These are phyloP conservation scores for Termitomyces sp. DNA, from an alignment of 768 basidiomycete species.

Conservation along the genomic window DNA sequence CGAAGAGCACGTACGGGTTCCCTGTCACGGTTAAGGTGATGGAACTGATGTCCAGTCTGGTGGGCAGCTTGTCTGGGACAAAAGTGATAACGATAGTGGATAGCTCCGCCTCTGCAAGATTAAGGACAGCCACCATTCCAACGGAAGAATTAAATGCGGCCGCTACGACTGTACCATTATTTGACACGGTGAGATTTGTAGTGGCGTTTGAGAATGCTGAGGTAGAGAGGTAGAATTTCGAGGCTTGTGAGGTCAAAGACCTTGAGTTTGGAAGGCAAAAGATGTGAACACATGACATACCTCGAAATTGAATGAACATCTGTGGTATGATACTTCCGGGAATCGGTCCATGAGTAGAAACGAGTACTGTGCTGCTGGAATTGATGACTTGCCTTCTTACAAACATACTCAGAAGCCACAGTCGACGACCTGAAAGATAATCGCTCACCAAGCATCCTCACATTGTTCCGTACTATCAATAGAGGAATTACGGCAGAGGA, in stretches of 20 bases:
- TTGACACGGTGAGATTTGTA: constrained; percentile 47
- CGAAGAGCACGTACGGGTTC: constrained; percentile 26
- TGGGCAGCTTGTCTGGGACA: constrained; percentile 19
- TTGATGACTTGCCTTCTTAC: constrained; percentile 13
- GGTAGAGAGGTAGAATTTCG: constrained; percentile 39
- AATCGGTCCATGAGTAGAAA: constrained; percentile 43
- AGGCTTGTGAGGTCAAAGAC: constrained; percentile 27
- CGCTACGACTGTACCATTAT: constrained; percentile 29
- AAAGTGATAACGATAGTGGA: constrained; percentile 43
- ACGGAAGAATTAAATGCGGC: constrained; percentile 38
- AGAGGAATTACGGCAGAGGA: constrained; percentile 34
- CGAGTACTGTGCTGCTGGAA: constrained; percentile 18
- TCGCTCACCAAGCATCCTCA: constrained; percentile 41
- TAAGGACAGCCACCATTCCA: constrained; percentile 32
- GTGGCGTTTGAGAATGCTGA: constrained; percentile 46
- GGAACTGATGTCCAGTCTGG: constrained; percentile 34
- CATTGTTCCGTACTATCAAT: constrained; percentile 26
- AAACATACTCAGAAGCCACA: not conserved
- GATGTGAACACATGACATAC: constrained; percentile 24
- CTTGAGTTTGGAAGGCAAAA: not conserved
- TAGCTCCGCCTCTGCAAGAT: constrained; percentile 34
- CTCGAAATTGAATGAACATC: constrained; percentile 54
- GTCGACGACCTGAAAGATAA: not conserved
- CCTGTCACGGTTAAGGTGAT: constrained; percentile 35
- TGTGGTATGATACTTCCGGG: constrained; percentile 47